Conservation (phyloP, 768 basidiomycete genomes). For the Heimioporus sp. region DNA sequence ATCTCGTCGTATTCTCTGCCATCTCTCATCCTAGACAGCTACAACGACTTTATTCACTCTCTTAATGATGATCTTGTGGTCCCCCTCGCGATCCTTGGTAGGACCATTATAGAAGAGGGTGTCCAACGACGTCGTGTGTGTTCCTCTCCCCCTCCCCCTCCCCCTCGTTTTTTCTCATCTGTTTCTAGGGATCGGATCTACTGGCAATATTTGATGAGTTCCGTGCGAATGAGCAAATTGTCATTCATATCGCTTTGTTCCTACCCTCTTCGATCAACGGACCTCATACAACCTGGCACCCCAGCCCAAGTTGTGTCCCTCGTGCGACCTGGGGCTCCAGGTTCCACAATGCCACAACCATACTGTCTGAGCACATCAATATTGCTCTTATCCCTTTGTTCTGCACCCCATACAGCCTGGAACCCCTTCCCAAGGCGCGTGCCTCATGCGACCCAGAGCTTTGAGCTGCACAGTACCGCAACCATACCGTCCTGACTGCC, state of each 20-base stretch:
- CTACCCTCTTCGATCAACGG: conserved; percentile 29
- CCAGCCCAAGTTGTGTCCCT: conserved; percentile 11
- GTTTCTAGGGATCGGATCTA: conserved; percentile 43
- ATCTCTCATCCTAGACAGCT: conserved; percentile 37
- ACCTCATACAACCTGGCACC: conserved; percentile 21
- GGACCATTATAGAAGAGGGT: conserved; percentile 41
- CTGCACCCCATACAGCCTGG: conserved; percentile 23
- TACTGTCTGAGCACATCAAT: conserved; percentile 40
- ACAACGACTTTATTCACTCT: conserved; percentile 37
- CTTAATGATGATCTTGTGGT: conserved; percentile 35
- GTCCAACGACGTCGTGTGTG: conserved; percentile 48
- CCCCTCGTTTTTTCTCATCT: conserved; percentile 3
- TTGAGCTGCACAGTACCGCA: conserved; percentile 36
- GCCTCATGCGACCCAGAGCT: conserved; percentile 21
- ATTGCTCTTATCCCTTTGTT: conserved; percentile 43
- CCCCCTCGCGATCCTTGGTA: conserved; percentile 41
- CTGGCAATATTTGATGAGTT: conserved; percentile 38
- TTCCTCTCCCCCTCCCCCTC: not conserved
- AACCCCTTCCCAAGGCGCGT: conserved; percentile 12
- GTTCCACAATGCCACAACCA: conserved; percentile 36
- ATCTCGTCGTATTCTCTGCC: conserved; percentile 43
- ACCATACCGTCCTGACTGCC: conserved; percentile 43
- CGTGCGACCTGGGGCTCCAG: conserved; percentile 23
- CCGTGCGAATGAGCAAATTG: conserved; percentile 29
- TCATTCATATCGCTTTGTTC: conserved; percentile 42